These are phyloP conservation scores for Liriodendron chinense DNA, from an alignment of 164 flowering plant genomes.

Conservation along the genomic window DNA sequence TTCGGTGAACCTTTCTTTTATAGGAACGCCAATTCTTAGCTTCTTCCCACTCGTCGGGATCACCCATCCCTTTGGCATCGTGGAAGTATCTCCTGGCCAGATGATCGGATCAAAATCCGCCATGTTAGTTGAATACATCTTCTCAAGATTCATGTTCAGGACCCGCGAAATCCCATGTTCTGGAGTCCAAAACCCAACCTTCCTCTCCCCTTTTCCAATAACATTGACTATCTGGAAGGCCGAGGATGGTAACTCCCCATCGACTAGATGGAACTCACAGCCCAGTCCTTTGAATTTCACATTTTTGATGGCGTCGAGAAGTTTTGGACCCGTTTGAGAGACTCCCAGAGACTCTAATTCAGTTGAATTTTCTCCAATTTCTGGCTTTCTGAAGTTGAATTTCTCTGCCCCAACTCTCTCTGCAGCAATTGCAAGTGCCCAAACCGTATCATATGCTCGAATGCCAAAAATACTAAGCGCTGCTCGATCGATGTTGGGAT, in stretches of 20 bases:
- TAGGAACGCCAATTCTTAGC: constrained; percentile 43
- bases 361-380: constrained; percentile 4
- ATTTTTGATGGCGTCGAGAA: constrained; percentile 19
- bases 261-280: constrained; percentile 33
- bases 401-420: constrained; percentile 14
- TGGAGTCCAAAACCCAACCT: constrained; percentile 40
- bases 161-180: constrained; percentile 19
- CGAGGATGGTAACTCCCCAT: constrained; percentile 33
- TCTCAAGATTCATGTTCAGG: not conserved
- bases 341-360: constrained; percentile 24
- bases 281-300: constrained; percentile 29
- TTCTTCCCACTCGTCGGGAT: constrained; percentile 37
- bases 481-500: not conserved
- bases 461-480: constrained; percentile 7
- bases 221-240: constrained; percentile 41
- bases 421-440: constrained; percentile 40
- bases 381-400: not conserved
- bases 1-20: constrained; percentile 25
- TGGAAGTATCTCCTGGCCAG: constrained; percentile 47
- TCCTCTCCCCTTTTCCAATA: constrained; percentile 24
- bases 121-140: constrained; percentile 9
- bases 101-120: constrained; percentile 24
- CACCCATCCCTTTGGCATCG: constrained; percentile 41
- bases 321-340: constrained; percentile 29
- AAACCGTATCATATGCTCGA: constrained; percentile 38